Base-by-base conservation (phyloP, 192 early-diverging fungal genomes). In the Chytriomyces confervae region DNA sequence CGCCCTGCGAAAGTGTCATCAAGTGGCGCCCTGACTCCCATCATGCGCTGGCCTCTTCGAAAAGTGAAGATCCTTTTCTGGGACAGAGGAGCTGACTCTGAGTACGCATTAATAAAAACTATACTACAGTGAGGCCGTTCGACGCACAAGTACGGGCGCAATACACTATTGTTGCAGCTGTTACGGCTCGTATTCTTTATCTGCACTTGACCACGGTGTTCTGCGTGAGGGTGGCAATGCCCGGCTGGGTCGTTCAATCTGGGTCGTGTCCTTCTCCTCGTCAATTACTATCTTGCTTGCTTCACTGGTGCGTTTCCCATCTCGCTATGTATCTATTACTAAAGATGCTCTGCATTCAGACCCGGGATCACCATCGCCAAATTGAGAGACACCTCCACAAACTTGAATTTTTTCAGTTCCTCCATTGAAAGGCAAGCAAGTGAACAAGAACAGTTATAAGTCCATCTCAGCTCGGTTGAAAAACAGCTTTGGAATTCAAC, bases 161-260 rank as follows among this genome's bases (percentile, higher is more conserved):
- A 23, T 8, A 8, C 2, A 50, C 69, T 27, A 53, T 70, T 47
- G 27, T 70, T 24, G 18, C 53, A 8, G 50, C 49, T 50, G 50
- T 53, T 29, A 57, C 53, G 11, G 66, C 43, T 3, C 7, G 4
- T 10, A 27, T 50, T 8, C 50, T 76, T 36, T 76, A 50, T 48
- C 46, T 76, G 8, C 64, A 45, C 49, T n/a, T 66, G 20, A 66
- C 75, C 8, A 66, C 62, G n/a, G 10, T 61, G 36, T 75, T 75
- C 36, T 7, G 50, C 11, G 44, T 75, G 44, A 5, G 62, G 60
- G 46, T 66, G 49, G 75, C 63, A 53, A 9, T 23, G 13, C 10
- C 64, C 63, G 3, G 9, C 91, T 27, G 80, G 78, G 80, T 91
- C 94, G 45, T 36, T 66, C 64, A 53, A 66, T 46, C 45, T 10